Percentiles rank a stretch among this genome's conserved stretches.
Evolutionary conservation across 2,329 filamentous ascomycete genomes (phyloP).

Genomic region (Bipolaris zeicola): DNA sequence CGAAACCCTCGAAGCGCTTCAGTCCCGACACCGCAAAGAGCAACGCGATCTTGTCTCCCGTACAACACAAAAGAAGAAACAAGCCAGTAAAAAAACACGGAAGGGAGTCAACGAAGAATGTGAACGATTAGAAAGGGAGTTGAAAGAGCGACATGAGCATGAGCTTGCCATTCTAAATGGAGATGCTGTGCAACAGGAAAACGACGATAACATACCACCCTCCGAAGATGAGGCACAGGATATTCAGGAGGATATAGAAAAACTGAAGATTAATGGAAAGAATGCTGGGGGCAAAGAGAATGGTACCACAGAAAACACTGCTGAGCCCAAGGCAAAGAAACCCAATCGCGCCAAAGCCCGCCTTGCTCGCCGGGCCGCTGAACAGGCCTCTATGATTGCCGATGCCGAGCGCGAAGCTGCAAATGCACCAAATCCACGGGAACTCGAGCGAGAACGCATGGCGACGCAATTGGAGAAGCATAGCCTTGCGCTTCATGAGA

Average conservation of each 20-base stretch:
- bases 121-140: conserved; percentile 61
- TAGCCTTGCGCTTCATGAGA: conserved; percentile 74
- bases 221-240: conserved; percentile 17
- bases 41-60: conserved; percentile 82
- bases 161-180: conserved; percentile 55
- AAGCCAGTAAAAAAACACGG: conserved; percentile 80
- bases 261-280: conserved; percentile 12
- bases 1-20: conserved; percentile 72
- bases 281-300: background rate
- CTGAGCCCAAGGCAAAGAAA: conserved; percentile 62
- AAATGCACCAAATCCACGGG: conserved; percentile 47
- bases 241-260: conserved; percentile 18
- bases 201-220: conserved; percentile 2
- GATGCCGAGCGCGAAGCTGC: conserved; percentile 76
- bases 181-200: conserved; percentile 20
- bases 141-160: conserved; percentile 59
- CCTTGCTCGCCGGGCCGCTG: conserved; percentile 84
- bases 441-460: conserved; percentile 63
- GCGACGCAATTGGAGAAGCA: conserved; percentile 66
- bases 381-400: conserved; percentile 71
- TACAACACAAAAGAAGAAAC: conserved; percentile 95
- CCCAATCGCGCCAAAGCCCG: conserved; percentile 91
- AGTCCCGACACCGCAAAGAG: conserved; percentile 84
- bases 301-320: conserved; percentile 7
- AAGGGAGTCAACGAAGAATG: conserved; percentile 67